Evolutionary conservation across 371 early-diverging fungal species (phyloP).

Genomic region (Neoconidiobolus thromboides): DNA sequence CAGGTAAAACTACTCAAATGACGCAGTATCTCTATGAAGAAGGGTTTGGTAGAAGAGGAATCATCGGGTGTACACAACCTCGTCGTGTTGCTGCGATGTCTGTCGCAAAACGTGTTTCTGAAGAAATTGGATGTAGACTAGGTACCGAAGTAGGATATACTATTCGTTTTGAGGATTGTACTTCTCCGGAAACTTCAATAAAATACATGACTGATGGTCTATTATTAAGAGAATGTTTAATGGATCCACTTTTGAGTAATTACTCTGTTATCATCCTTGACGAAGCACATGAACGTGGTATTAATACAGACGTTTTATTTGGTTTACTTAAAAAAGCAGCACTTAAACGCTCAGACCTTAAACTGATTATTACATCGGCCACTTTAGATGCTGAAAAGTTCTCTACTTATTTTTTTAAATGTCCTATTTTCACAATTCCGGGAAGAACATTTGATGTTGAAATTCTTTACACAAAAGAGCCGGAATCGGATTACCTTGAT

Average conservation of each 20-base stretch:
- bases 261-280: constrained; percentile 95
- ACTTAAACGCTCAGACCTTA: constrained; percentile 68
- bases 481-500: constrained; percentile 38
- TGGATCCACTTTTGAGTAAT: constrained; percentile 60
- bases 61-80: constrained; percentile 98
- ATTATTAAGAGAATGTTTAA: constrained; percentile 87
- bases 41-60: constrained; percentile 60
- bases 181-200: constrained; percentile 79
- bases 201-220: constrained; percentile 99
- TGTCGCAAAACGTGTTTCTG: constrained; percentile 97
- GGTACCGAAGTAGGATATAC: constrained; percentile 96
- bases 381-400: constrained; percentile 91
- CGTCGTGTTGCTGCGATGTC: constrained; percentile 99
- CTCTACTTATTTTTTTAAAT: constrained; percentile 75
- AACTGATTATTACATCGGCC: constrained; percentile 90
- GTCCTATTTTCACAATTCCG: constrained; percentile 87
- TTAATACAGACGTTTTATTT: constrained; percentile 94
- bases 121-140: constrained; percentile 88
- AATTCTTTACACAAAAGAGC: constrained; percentile 29
- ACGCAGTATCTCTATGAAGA: constrained; percentile 95
- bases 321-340: constrained; percentile 80
- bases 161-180: constrained; percentile 96
- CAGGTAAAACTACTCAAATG: constrained; percentile 99
- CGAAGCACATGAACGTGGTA: constrained; percentile 98
- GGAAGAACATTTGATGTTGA: constrained; percentile 32